Conservation (phyloP, 306 rosid genomes). For the Luffa acutangula region DNA sequence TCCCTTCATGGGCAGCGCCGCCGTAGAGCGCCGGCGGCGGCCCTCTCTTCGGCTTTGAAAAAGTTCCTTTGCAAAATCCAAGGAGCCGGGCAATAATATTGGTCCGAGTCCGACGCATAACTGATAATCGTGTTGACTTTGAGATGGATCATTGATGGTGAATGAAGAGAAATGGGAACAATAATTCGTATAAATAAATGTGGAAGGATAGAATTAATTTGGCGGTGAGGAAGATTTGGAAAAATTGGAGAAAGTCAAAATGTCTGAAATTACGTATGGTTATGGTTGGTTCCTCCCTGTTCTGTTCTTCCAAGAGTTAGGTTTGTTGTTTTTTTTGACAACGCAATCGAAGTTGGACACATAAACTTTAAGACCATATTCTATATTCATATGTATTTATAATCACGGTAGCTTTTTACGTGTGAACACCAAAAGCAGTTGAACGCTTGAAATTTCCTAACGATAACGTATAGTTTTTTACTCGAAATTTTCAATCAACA, state of each 20-base stretch:
- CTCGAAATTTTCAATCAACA: background rate
- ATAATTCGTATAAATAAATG: background rate
- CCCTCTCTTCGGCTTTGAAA: background rate
- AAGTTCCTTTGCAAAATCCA: background rate
- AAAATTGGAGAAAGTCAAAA: background rate
- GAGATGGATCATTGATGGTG: background rate
- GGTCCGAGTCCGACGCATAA: too few relatives aligned
- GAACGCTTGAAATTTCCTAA: too few relatives aligned
- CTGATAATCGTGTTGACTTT: background rate
- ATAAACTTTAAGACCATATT: background rate
- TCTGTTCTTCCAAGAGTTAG: background rate
- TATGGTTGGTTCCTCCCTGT: background rate
- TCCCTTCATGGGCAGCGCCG: slow-evolving; percentile 25
- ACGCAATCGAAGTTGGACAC: background rate
- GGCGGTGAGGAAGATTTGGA: background rate
- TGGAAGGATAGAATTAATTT: background rate
- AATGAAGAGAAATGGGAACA: background rate
- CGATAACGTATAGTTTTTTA: too few relatives aligned
- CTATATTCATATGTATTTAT: too few relatives aligned
- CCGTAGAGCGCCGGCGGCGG: background rate
- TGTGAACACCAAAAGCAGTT: too few relatives aligned
- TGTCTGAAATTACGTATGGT: background rate
- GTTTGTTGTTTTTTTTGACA: background rate
- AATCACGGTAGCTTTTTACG: too few relatives aligned
- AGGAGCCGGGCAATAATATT: background rate